Percentiles rank a stretch among this genome's conserved stretches.
These are phyloP conservation scores for Glycine latifolia DNA, from an alignment of 306 rosid genomes.

Conservation along the genomic window DNA sequence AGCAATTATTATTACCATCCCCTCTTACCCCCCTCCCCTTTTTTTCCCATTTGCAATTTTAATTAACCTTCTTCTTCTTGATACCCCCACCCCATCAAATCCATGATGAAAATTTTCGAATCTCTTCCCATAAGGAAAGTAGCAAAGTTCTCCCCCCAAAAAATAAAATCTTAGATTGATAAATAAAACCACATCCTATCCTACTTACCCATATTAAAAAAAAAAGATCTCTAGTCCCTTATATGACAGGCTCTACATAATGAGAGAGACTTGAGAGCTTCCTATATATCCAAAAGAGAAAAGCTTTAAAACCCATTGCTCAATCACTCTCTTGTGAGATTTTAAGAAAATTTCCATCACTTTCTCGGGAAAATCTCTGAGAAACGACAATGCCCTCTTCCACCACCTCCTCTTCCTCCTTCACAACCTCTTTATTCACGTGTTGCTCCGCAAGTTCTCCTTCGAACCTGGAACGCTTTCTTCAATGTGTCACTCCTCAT, in stretches of 20 bases:
- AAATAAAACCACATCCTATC: not conserved
- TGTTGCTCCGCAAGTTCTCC: conserved; percentile 39
- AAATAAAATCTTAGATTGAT: not conserved
- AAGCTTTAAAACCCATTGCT: not conserved
- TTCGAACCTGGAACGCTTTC: conserved; percentile 69
- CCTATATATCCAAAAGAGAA: conserved; percentile 5
- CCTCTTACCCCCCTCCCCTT: not conserved
- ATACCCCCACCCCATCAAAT: no score
- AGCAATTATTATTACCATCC: not conserved
- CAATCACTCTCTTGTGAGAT: not conserved
- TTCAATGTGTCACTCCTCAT: conserved; percentile 72
- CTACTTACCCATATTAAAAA: not conserved
- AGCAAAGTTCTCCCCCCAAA: not conserved
- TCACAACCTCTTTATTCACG: conserved; percentile 30
- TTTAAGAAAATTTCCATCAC: conserved; percentile 25
- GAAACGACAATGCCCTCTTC: conserved; percentile 48
- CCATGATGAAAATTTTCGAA: conserved; percentile 14
- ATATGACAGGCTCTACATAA: not conserved
- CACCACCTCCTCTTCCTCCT: not conserved
- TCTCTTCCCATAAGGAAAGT: conserved; percentile 42
- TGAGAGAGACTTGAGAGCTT: conserved; percentile 38
- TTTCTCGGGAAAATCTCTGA: conserved; percentile 34
- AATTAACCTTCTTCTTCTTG: no score
- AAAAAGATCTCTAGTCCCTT: not conserved
- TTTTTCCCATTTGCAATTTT: no score